A percentile compares a stretch with the other conserved stretches of the same genome.
phyloP scores from a whole-genome alignment of 768 basidiomycete genomes.

The Russula sp. region DNA sequence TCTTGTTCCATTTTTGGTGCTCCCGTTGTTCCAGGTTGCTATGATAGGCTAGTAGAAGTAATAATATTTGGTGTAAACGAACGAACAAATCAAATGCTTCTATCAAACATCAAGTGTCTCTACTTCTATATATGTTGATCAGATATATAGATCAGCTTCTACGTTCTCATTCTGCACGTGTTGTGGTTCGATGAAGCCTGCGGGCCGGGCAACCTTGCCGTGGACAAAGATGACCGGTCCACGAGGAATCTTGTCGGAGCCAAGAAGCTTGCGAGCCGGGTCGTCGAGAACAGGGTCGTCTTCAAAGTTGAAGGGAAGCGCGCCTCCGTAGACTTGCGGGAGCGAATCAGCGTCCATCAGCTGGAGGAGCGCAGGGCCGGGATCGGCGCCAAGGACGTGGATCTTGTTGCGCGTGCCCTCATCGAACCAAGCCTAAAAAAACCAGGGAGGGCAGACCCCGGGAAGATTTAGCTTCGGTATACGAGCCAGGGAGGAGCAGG shows the following conservation, averaged over 20 bases:
- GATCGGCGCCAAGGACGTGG: conserved; percentile 60
- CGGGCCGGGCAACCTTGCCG: conserved; percentile 33
- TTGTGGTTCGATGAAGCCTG: neutral
- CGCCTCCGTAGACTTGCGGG: conserved; percentile 69
- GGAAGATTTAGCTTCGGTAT: neutral
- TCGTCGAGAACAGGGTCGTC: conserved; percentile 63
- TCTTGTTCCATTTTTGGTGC: neutral
- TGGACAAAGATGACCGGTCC: conserved; percentile 49
- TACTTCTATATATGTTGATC: neutral
- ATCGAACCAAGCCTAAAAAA: conserved; percentile 65
- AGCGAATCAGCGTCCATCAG: conserved; percentile 47
- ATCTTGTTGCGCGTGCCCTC: conserved; percentile 74
- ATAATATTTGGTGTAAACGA: neutral
- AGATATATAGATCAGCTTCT: no score
- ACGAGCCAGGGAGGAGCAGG: neutral
- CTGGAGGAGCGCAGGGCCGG: conserved; percentile 44
- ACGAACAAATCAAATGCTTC: neutral
- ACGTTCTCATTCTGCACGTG: neutral
- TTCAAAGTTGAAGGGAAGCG: conserved; percentile 63
- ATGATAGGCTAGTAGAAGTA: neutral
- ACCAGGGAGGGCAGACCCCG: neutral
- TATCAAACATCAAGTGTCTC: neutral
- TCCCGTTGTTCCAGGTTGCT: neutral
- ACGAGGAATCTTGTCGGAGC: conserved; percentile 43
- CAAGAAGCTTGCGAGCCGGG: conserved; percentile 41